Conservation (phyloP, 345 rosid genomes). For the Euphorbia tirucalli region DNA sequence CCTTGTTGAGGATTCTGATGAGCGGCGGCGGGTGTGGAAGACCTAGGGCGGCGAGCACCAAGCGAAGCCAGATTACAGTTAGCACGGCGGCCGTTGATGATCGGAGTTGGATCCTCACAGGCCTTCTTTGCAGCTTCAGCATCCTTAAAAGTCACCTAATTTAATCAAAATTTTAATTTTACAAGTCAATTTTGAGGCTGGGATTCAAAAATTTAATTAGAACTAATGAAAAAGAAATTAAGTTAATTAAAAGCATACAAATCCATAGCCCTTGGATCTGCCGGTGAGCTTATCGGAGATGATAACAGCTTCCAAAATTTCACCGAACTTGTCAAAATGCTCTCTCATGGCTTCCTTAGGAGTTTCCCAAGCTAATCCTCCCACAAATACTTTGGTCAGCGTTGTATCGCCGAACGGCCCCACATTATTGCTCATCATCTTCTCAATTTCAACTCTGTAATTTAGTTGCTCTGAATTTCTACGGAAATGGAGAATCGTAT, state of each 20-base stretch:
- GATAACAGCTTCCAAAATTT: constrained; percentile 91
- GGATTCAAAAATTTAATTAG: too few relatives aligned
- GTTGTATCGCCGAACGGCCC: constrained; percentile 88
- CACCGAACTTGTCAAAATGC: constrained; percentile 88
- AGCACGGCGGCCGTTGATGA: constrained; percentile 91
- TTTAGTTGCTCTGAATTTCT: too few relatives aligned
- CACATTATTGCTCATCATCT: constrained; percentile 44
- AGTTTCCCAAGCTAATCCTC: constrained; percentile 97
- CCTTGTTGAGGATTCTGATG: constrained; percentile 48
- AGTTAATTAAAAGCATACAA: too few relatives aligned
- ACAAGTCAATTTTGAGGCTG: too few relatives aligned
- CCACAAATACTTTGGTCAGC: constrained; percentile 91
- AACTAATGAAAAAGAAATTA: too few relatives aligned
- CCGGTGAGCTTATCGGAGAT: constrained; percentile 88
- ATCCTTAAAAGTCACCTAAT: constrained; percentile 93
- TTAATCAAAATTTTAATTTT: too few relatives aligned
- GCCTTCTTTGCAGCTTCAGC: constrained; percentile 80
- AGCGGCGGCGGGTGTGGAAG: constrained; percentile 31
- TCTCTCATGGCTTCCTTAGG: constrained; percentile 76
- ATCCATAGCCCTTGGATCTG: constrained; percentile 98
- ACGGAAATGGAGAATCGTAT: too few relatives aligned
- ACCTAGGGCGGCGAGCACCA: constrained; percentile 78
- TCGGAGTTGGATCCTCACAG: constrained; percentile 77
- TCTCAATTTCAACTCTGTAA: too few relatives aligned
- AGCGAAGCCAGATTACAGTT: constrained; percentile 95